Percentiles rank a stretch among this genome's conserved stretches.
phyloP scores from a whole-genome alignment of 2,329 filamentous ascomycete species.

The Taxawa tesnikishii region DNA sequence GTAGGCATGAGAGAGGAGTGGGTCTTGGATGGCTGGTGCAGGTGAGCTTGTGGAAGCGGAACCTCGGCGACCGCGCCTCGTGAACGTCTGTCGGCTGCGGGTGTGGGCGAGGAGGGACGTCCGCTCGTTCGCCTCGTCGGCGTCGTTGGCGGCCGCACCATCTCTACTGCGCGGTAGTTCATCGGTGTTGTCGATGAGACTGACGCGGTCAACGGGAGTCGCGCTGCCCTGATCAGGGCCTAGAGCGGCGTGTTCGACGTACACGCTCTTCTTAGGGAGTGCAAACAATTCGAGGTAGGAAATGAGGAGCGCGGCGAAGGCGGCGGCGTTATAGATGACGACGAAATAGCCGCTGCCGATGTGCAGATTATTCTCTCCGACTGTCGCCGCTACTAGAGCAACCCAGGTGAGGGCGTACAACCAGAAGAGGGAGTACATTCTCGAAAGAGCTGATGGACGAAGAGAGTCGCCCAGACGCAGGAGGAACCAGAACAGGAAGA shows the following conservation, averaged over 20 bases:
- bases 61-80: conserved; percentile 8
- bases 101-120: conserved; percentile 38
- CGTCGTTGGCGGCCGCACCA: conserved; percentile 18
- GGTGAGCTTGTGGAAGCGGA: conserved; percentile 11
- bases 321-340: conserved; percentile 64
- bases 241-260: conserved; percentile 44
- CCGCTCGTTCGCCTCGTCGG: conserved; percentile 39
- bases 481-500: conserved; percentile 72
- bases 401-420: conserved; percentile 66
- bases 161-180: conserved; percentile 7
- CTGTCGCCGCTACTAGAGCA: conserved; percentile 57
- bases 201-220: conserved; percentile 3
- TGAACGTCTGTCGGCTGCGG: conserved; percentile 9
- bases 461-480: conserved; percentile 66
- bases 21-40: conserved; percentile 12
- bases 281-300: conserved; percentile 71
- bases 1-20: conserved; percentile 32
- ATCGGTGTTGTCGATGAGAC: conserved; percentile 3
- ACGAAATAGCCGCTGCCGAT: conserved; percentile 69
- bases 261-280: conserved; percentile 56
- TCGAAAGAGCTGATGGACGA: conserved; percentile 74
- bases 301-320: conserved; percentile 63
- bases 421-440: conserved; percentile 74
- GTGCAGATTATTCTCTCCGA: conserved; percentile 63
- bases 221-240: conserved; percentile 1